Evolutionary conservation across 1,284 basidiomycete species (phyloP).

Genomic region (Trichosporon faecale): DNA sequence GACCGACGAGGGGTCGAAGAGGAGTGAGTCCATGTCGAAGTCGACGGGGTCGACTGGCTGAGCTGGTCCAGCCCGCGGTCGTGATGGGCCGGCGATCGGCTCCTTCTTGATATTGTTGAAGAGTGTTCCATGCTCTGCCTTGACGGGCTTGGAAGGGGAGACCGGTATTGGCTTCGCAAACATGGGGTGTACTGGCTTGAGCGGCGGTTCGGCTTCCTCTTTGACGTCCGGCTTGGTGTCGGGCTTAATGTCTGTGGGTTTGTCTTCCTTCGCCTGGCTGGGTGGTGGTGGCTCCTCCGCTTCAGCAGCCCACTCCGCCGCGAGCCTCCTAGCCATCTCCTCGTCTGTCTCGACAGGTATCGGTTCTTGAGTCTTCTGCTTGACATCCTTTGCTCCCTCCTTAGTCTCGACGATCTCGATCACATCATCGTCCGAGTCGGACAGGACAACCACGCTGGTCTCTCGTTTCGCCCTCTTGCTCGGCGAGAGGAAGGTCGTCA

Average conservation of each 20-base stretch:
- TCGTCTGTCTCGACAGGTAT: constrained; percentile 28
- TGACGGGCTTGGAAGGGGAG: not conserved
- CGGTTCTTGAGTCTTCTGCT: not conserved
- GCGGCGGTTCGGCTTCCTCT: not conserved
- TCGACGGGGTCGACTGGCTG: constrained; percentile 45
- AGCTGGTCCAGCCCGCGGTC: constrained; percentile 24
- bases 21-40: constrained; percentile 51
- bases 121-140: not conserved
- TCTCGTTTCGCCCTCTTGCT: constrained; percentile 3
- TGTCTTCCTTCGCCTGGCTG: constrained; percentile 1
- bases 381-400: not conserved
- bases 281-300: constrained; percentile 14
- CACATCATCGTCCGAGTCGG: constrained; percentile 36
- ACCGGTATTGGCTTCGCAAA: constrained; percentile 19
- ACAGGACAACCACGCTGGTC: not conserved
- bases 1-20: constrained; percentile 53
- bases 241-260: not conserved
- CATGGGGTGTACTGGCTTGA: constrained; percentile 24
- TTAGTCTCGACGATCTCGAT: not conserved
- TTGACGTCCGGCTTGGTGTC: constrained; percentile 12
- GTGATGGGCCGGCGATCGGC: constrained; percentile 18
- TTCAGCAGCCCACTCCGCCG: constrained; percentile 29
- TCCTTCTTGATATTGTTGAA: constrained; percentile 16
- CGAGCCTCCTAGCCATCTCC: constrained; percentile 33
- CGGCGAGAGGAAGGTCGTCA: not conserved